Evolutionary conservation across 1,284 basidiomycete species (phyloP), one percentile per base, ranked within the genome.

Genomic region (Heliocybe sulcata): DNA sequence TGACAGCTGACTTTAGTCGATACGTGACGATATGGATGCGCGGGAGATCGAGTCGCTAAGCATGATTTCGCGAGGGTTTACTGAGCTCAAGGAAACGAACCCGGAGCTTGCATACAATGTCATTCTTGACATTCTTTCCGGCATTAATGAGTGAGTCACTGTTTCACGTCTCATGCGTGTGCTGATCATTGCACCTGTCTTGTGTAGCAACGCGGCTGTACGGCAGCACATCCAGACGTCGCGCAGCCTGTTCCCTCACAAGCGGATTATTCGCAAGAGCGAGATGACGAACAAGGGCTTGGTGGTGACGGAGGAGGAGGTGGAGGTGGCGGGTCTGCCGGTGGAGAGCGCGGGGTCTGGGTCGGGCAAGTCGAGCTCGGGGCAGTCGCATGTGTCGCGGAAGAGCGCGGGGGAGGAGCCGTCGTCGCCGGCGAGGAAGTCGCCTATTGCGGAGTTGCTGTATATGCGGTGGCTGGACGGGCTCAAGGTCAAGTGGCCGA

Each of bases 401-500:
- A 71, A 72, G 61, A 60, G 61, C 55, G 72, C n/a, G n/a, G n/a
- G n/a, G n/a, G n/a, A 73, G 19, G 76, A 76, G 23, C 48, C 69
- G 6, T 52, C 53, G 48, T 56, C 69, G 2, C 71, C 75, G 10
- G 64, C 72, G 47, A 76, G 80, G 58, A 87, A 85, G 66, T 88
- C 86, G 20, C 94, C 94, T 1, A 94, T 98, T 38, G 89, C 94
- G 19, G 94, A 98, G 67, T 77, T 98, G 60, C 75, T 98, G 26
- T 98, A 98, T 68, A 88, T 95, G 77, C 83, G 96, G 50, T 98
- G 95, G 95, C 74, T 98, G 25, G 92, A 98, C 65, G 94, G 93
- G 1, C 71, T 97, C 54, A 87, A 83, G 71, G 74, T 93, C 64
- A 93, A 92, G 67, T 93, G 92, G 92, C 90, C 91, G 2, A 88